These are phyloP conservation scores for button mushroom (Agaricus bisporus) DNA, from an alignment of 768 basidiomycete species.

Conservation along the genomic window DNA sequence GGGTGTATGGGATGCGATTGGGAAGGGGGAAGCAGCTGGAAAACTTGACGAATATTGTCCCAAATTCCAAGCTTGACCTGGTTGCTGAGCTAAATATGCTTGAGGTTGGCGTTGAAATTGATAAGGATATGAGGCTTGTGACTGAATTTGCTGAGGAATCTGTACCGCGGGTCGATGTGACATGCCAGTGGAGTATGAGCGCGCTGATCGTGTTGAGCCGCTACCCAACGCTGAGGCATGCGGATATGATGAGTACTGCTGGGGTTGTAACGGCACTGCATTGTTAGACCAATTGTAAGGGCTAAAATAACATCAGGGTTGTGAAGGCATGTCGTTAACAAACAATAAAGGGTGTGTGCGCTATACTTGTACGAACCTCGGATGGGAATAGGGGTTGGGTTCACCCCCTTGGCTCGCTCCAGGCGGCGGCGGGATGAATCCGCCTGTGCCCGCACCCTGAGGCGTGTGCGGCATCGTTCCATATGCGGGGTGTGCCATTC, in stretches of 20 bases:
- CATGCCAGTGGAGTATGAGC: background rate
- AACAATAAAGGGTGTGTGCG: background rate
- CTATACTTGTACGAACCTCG: slow-evolving; percentile 8
- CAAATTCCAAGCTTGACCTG: no score
- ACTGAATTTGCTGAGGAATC: background rate
- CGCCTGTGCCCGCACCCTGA: background rate
- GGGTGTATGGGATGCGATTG: background rate
- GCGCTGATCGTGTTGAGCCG: background rate
- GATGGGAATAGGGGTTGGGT: slow-evolving; percentile 14
- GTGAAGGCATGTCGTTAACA: no score
- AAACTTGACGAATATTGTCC: no score
- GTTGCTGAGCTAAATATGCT: background rate
- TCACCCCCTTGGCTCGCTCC: slow-evolving; percentile 27
- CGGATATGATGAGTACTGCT: background rate
- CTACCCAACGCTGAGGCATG: background rate
- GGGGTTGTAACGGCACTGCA: background rate
- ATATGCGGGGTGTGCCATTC: slow-evolving; percentile 1
- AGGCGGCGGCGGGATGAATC: slow-evolving; percentile 26
- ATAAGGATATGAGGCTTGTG: slow-evolving; percentile 1
- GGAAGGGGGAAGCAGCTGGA: background rate
- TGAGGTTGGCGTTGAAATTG: background rate
- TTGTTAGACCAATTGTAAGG: background rate
- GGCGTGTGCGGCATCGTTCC: background rate
- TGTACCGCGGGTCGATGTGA: background rate
- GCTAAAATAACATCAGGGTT: slow-evolving; percentile 3